These are phyloP conservation scores for Epichloe glyceriae DNA, from an alignment of 2,329 filamentous ascomycete species.

Conservation along the genomic window DNA sequence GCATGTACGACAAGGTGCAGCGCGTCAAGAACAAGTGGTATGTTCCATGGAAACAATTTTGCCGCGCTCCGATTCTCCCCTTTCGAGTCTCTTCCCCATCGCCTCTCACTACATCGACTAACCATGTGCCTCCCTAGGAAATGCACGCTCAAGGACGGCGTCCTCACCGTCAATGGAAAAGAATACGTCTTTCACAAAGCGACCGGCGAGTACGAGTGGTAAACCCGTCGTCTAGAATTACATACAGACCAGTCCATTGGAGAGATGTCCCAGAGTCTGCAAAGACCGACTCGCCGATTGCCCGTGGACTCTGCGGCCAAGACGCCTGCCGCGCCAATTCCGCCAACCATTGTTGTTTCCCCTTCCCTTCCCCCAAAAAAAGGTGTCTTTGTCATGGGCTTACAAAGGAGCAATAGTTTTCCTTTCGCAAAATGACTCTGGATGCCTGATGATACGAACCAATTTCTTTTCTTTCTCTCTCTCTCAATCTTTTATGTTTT, in stretches of 20 bases:
- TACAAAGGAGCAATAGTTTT: too few species aligned
- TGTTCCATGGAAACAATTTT: slow-evolving; percentile 13
- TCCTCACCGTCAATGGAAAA: slow-evolving; percentile 83
- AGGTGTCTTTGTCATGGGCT: too few species aligned
- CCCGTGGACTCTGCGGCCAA: neutral
- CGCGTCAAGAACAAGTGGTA: slow-evolving; percentile 97
- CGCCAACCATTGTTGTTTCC: neutral
- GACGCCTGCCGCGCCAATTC: neutral
- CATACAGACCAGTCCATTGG: too few species aligned
- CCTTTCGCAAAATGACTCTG: too few species aligned
- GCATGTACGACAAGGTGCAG: slow-evolving; percentile 98
- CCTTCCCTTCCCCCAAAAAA: too few species aligned
- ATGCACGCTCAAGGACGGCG: slow-evolving; percentile 94
- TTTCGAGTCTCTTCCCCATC: slow-evolving; percentile 7
- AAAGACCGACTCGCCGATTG: neutral
- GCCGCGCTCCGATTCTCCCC: neutral
- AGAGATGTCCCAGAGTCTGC: neutral
- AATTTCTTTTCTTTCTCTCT: too few species aligned
- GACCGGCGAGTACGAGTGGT: slow-evolving; percentile 97
- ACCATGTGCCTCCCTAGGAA: slow-evolving; percentile 46
- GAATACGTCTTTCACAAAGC: slow-evolving; percentile 99
- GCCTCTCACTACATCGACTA: neutral
- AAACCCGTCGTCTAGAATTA: slow-evolving; percentile 14
- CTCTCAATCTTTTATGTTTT: too few species aligned
- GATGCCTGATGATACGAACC: too few species aligned